These are phyloP conservation scores for Drechslerella dactyloides DNA, from an alignment of 2,329 filamentous ascomycete species.

Conservation along the genomic window DNA sequence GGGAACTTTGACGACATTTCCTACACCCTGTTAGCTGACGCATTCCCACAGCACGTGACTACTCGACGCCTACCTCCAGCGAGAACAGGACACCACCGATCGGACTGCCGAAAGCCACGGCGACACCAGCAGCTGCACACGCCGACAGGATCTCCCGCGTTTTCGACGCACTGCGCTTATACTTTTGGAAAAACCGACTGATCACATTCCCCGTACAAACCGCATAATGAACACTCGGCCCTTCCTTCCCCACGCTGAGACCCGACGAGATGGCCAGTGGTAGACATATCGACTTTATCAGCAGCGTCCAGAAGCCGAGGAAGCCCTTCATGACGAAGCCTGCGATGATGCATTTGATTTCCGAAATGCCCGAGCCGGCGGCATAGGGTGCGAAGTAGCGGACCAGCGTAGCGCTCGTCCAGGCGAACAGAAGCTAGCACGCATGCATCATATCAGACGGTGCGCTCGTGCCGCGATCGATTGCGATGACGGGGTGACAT, in stretches of 20 bases:
- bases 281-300: constrained; percentile 91
- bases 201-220: constrained; percentile 98
- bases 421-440: constrained; percentile 75
- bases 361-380: constrained; percentile 93
- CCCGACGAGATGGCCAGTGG: constrained; percentile 93
- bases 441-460: too few species aligned
- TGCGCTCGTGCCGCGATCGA: too few species aligned
- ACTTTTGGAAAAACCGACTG: constrained; percentile 89
- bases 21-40: constrained; percentile 54
- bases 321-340: constrained; percentile 99
- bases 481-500: constrained; percentile 58
- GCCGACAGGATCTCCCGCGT: constrained; percentile 94
- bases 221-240: constrained; percentile 97
- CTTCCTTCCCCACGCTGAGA: constrained; percentile 93
- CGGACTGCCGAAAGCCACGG: constrained; percentile 94
- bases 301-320: constrained; percentile 83
- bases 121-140: constrained; percentile 91
- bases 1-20: constrained; percentile 98
- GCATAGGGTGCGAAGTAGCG: constrained; percentile 94
- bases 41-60: background rate
- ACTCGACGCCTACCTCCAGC: constrained; percentile 67
- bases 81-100: constrained; percentile 97
- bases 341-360: constrained; percentile 99
- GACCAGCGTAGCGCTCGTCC: constrained; percentile 81
- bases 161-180: constrained; percentile 87